Evolutionary conservation across 768 basidiomycete species (phyloP).

Genomic region (Panaeolus papilionaceus): DNA sequence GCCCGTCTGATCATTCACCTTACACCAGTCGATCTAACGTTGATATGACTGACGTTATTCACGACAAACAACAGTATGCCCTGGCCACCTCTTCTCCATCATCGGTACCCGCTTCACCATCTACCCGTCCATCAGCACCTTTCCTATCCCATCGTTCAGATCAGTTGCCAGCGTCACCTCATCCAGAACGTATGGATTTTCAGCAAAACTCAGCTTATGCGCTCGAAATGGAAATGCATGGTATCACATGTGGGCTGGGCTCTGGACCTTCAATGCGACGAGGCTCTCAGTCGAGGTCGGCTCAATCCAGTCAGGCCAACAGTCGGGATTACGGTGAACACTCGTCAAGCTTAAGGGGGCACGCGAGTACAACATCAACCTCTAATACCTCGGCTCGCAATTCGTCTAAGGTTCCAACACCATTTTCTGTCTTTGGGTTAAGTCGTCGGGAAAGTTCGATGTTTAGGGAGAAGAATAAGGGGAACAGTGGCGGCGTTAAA

Average conservation of each 20-base stretch:
- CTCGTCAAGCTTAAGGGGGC: neutral
- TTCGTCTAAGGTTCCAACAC: neutral
- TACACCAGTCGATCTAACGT: neutral
- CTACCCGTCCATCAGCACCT: neutral
- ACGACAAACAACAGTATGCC: neutral
- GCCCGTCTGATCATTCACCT: neutral
- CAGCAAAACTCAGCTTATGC: neutral
- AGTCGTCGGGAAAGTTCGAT: neutral
- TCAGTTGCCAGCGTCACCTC: neutral
- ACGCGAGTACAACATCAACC: neutral
- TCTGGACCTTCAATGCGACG: neutral
- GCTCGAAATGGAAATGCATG: neutral
- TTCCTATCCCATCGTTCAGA: neutral
- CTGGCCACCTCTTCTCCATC: neutral
- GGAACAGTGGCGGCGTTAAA: neutral
- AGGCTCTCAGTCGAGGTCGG: neutral
- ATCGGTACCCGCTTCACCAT: neutral
- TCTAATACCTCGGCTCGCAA: neutral
- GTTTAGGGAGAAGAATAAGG: neutral
- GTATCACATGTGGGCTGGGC: neutral
- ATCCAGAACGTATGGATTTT: neutral
- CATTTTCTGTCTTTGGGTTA: neutral
- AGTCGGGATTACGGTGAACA: neutral
- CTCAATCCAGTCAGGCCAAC: neutral
- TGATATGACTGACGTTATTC: neutral